Base-by-base conservation (phyloP, 1,139 yeast genomes). In the Sugiyamaella xylanicola region DNA sequence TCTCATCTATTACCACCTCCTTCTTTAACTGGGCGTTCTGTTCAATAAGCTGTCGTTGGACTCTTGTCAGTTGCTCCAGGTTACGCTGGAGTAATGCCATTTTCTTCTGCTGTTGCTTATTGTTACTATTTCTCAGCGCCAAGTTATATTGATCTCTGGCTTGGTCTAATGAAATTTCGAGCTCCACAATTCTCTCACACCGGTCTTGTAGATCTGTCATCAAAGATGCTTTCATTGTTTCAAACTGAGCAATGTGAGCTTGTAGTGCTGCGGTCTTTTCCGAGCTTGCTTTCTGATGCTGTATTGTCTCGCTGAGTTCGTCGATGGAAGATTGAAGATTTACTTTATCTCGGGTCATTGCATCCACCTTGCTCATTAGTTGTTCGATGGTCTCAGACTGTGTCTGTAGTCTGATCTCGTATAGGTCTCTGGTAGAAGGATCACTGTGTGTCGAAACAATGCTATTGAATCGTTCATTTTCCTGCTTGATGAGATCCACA, bases 1-100 rank as follows among this genome's bases (percentile, higher is more conserved):
- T 79, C 59, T 83, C 83, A 48, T 85, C 77, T 15, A 84, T 76
- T 25, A 78, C 75, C 11, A 84, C 73, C 63, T 79, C 82, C 56
- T 69, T 75, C 61, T 73, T 73, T 35, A 81, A 64, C 20, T 72
- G 63, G 20, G 71, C 65, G 61, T 81, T 81, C 61, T 79, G 83
- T 49, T 78, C 80, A 37, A 77, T 74, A 19, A 81, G 67, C 58
- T 79, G 78, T 8, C 71, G 61, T 56, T 74, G 77, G 2, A 74
- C 75, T 1, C 64, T 64, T 0, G 78, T 72, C 48, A 80, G 72
- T 56, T 77, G 80, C 29, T 75, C 77, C 36, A 81, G 65, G 17
- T 81, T 78, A 37, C 74, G 71, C 61, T 80, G 81, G 53, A 81
- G 61, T 39, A 78, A 72, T 8, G 72, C 66, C 56, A 71, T 61